Base-by-base conservation (phyloP, 78 protist genomes). In the Isochrysis galbana region DNA sequence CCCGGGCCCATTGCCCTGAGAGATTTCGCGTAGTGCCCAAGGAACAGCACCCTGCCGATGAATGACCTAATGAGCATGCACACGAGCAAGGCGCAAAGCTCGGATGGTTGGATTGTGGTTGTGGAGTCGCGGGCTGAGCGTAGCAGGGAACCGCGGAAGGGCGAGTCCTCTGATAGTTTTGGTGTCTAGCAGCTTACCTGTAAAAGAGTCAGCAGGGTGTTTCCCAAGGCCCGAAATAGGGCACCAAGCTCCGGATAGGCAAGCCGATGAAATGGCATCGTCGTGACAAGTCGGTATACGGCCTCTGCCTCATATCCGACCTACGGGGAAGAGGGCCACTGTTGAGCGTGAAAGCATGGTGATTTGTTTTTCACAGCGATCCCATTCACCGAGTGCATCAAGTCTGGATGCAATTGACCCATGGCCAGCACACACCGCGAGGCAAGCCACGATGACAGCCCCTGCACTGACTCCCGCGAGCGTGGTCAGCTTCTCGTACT, bases 391-490 rank as follows among this genome's bases (percentile, higher is more conserved):
- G 67, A 19, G 19, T 10, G 67, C 32, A 19, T 21, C 32, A 19
- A 19, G 19, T 10, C 32, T 10, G 19, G 67, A 19, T 10, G 19
- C 32, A 19, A 54, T 21, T 10, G 67, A 19, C 10, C 32, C 32
- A 54, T 21, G 67, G 19, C 32, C 10, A 19, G 32, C 32, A 54
- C 32, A 54, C 10, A 54, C n/a, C 36, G 74, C 19, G 74, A 61
- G 74, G 74, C n/a, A 61, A 21, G 82, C 82, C 44, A 72, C 82
- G 41, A 72, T 17, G 39, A 72, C 82, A 19, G 82, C 82, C 44
- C 82, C 82, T 19, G 82, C 82, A 2, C 44, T 36, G 82, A 72
- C 82, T 36, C 82, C 82, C 82, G 82, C 82, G 42, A 72, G 82
- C 82, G 82, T 72, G 32, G 36, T 34, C 82, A 72, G 44, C 82